Evolutionary conservation across 225 moss, liverwort and hornwort genomes (phyloP), one percentile per base, ranked within the genome.

Genomic region (Bryum argenteum): DNA sequence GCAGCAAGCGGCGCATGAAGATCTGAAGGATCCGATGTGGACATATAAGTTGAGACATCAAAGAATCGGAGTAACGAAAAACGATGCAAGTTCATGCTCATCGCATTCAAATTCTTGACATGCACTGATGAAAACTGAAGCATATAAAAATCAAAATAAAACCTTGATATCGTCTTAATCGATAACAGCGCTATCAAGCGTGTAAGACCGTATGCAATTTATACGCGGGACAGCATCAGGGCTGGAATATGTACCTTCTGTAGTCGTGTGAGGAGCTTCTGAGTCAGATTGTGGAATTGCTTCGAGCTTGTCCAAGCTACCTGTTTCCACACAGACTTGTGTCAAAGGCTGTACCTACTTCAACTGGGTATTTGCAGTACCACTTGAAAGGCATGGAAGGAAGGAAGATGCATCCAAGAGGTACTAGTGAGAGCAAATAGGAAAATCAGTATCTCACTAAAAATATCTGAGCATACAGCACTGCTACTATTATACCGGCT

Each of bases 281-380:
- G 71, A 10, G 59, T 85, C 85, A 68, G 77, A 69, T 55, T 75
- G 77, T 68, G 74, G 62, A 70, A 81, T 73, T 28, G 75, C 72
- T 67, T 73, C 62, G 54, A 59, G 72, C 65, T 78, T 80, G 24
- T 67, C 76, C 73, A 83, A 52, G 63, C 55, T 75, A 70, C 75
- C 87, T 87, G 67, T 55, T 70, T 40, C 15, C 45, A 52, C 68
- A 69, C 28, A 65, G 23, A 42, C 15, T 10, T 5, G 23, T 18
- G 57, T 71, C 51, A 76, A 76, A 17, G 20, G 18, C 48, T 10
- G 10, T 23, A 70, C 2, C 28, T 23, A 41, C 56, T 69, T 51
- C 28, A 62, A 55, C 63, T 69, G 8, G 42, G 51, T 26, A 42
- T 57, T 33, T 44, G 53, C 9, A 70, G 23, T 22, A 65, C 33